Evolutionary conservation across 768 basidiomycete species (phyloP), one percentile per base, ranked within the genome.

Genomic region (Leccinum disarticulatum): DNA sequence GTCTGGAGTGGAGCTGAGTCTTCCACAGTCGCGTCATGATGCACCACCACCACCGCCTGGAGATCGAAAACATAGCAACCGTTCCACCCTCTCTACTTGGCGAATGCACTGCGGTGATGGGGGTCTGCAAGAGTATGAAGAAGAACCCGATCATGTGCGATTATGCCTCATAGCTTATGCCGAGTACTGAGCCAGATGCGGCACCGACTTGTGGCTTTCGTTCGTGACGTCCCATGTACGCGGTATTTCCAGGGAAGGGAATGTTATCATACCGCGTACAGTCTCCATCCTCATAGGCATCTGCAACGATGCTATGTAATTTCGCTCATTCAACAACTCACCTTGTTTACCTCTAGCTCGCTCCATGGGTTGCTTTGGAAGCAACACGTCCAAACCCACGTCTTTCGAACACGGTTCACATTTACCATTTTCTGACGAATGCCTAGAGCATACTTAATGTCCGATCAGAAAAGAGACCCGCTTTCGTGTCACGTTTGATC

Each of bases 21-120:
- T 77, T 22, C 43, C 11, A 11, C 19, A 11, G 77, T 68, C n/a
- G 17, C 58, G 31, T 59, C 75, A 53, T 76, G 46, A 75, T 68
- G 52, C 77, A 14, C 59, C 68, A 36, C 25, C 25, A 25, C 82
- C 89, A 61, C 82, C 84, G 6, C 82, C 87, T 22, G 5, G 5
- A 46, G 10, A 46, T 19, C 82, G 84, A 51, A 82, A 87, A 41
- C 95, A 95, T 95, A 72, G 90, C 79, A 47, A 60, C 13, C 46
- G 11, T 51, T 55, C 19, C 55, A n/a, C 27, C 25, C 22, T 25
- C 22, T 25, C 10, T 47, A 11, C 19, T 48, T 6, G 11, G 11
- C 22, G 41, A n/a, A 41, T 41, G 41, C 3, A 41, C 8, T 19
- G 43, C 43, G 17, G 19, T 43, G 19, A 17, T 25, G 4, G 38